Conservation (phyloP, 2,329 filamentous ascomycete species). For the Botrytis sinoallii region DNA sequence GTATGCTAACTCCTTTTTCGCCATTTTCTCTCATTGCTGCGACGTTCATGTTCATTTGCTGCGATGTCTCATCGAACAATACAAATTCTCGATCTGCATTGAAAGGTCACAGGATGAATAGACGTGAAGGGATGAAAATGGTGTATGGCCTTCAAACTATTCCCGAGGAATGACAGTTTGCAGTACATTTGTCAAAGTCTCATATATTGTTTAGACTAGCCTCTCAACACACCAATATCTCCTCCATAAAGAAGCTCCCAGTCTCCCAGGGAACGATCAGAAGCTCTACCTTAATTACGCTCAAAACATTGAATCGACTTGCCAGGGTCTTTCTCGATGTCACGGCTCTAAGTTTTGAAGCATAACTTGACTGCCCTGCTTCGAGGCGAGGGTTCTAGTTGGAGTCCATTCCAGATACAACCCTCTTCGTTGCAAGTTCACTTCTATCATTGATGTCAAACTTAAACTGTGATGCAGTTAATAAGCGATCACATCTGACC, state of each 20-base stretch:
- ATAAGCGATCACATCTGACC: neutral
- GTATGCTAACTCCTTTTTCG: neutral
- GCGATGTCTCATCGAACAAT: neutral
- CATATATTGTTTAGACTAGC: neutral
- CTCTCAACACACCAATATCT: neutral
- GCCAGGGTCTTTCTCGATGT: neutral
- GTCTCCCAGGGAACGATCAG: neutral
- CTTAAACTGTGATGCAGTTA: neutral
- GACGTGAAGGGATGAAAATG: neutral
- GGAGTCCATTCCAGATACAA: neutral
- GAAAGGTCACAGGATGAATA: neutral
- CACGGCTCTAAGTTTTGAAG: neutral
- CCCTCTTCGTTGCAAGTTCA: neutral
- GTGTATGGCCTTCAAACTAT: slow-evolving; percentile 12
- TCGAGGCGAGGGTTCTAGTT: neutral
- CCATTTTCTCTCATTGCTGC: neutral
- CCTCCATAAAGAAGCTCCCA: too few species aligned
- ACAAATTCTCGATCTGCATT: neutral
- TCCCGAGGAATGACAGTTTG: slow-evolving; percentile 6
- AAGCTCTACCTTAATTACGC: neutral
- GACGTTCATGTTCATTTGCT: neutral
- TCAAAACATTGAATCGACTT: neutral
- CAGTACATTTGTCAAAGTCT: too few species aligned
- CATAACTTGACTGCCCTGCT: neutral
- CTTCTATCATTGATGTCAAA: neutral